Base-by-base conservation (phyloP, 805 yeast species). In the Candida piceae region DNA sequence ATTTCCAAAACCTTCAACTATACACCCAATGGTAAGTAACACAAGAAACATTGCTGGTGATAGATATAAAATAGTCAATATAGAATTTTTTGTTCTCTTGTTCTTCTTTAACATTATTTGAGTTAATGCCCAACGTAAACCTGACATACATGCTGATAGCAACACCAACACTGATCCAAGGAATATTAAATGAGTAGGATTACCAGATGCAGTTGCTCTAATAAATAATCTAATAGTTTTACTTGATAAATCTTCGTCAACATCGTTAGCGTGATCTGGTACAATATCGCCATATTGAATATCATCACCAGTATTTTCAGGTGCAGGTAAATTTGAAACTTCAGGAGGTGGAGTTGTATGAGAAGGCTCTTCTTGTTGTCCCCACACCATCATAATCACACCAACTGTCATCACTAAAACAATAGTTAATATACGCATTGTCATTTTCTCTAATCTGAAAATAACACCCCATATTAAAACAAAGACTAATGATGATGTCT, bases 61-160 rank as follows among this genome's bases (percentile, higher is more conserved):
- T 13, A 93, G 62, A 54, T 84, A 85, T 48, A 84, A 68, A 29
- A 93, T 88, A 7, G 97, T 86, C 27, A 81, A 69, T 15, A 93
- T 76, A 2, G 98, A 94, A 53, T 89, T 80, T 26, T 73, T 72
- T 4, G 80, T 75, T 36, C 76, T 63, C 19, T 66, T 68, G 45
- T 78, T 78, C 30, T 66, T 70, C 46, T 74, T 81, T 34, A 93
- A 64, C 24, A 90, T 69, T 16, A 93, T 58, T 55, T 93, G 97
- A 1, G 97, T 88, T 43, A 89, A 74, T 1, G 95, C 90, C 98
- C 98, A 93, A 45, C 98, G 73, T 35, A 93, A 64, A 0, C 98
- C 98, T 12, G 93, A 80, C 63, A 87, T 72, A 55, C 83, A 72
- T 2, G 95, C 77, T 4, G 96, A 89, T 2, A 74, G 63, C 20